A percentile compares a stretch with the other conserved stretches of the same genome.
phyloP scores from a whole-genome alignment of 371 early-diverging fungal genomes.

The Capillidium rhysosporum region DNA sequence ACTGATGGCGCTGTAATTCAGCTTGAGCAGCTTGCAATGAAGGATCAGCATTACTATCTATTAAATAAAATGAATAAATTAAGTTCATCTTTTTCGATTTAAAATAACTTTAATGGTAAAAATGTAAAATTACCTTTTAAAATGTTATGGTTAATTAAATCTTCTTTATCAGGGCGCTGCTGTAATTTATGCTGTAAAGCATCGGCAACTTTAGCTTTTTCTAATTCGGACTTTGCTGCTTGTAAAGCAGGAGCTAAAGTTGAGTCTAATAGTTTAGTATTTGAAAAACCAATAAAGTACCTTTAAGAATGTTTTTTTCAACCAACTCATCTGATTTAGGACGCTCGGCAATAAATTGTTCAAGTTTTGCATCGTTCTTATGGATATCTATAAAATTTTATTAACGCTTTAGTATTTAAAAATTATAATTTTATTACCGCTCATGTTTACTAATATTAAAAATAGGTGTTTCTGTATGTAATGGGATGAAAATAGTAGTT shows the following conservation, averaged over 20 bases:
- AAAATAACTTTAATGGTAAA: not conserved
- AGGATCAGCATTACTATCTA: not conserved
- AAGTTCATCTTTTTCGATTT: not conserved
- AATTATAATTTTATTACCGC: too few relatives aligned
- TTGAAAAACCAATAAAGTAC: not conserved
- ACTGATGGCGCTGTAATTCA: not conserved
- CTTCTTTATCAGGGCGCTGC: not conserved
- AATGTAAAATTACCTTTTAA: not conserved
- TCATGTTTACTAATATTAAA: too few relatives aligned
- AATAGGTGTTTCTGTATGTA: too few relatives aligned
- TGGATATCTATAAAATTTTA: not conserved
- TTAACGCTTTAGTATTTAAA: too few relatives aligned
- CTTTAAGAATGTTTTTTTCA: conserved; percentile 1
- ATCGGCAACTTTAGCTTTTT: not conserved
- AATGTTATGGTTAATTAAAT: not conserved
- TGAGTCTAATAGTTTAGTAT: not conserved
- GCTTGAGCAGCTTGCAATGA: not conserved
- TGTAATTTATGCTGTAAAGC: not conserved
- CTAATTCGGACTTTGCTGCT: not conserved
- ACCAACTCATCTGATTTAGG: not conserved
- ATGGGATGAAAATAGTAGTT: too few relatives aligned
- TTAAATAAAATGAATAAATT: not conserved
- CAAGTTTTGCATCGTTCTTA: not conserved
- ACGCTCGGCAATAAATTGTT: not conserved
- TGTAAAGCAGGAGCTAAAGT: not conserved